Conservation (phyloP, 345 rosid species). For the Firmiana major region DNA sequence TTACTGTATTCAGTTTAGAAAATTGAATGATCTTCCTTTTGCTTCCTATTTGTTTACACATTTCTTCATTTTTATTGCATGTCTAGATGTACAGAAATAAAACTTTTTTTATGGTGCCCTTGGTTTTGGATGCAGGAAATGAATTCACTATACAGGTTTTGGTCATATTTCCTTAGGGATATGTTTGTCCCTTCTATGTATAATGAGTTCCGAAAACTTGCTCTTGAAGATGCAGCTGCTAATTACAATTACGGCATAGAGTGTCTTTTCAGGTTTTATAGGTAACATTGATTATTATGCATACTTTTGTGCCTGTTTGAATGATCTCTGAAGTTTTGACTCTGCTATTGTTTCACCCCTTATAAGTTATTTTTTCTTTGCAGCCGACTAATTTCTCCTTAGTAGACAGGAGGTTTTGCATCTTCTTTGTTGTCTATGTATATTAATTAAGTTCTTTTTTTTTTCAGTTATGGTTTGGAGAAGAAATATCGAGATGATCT, state of each 20-base stretch:
- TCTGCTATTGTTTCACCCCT: not conserved
- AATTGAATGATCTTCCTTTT: not conserved
- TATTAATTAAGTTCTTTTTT: conserved; percentile 6
- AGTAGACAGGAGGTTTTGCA: not conserved
- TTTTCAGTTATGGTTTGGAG: conserved; percentile 89
- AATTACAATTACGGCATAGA: conserved; percentile 83
- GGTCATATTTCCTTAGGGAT: conserved; percentile 96
- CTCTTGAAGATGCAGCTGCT: conserved; percentile 84
- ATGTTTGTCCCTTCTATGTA: conserved; percentile 76
- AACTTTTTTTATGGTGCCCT: not conserved
- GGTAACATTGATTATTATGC: conserved; percentile 41
- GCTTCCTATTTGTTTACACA: not conserved
- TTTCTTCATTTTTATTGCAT: not conserved
- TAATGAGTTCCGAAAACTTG: conserved; percentile 76
- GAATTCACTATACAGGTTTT: conserved; percentile 89
- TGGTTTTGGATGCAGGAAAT: conserved; percentile 68
- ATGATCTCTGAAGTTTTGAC: not conserved
- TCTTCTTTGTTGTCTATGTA: not conserved
- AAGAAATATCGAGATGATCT: conserved; percentile 66
- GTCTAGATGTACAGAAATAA: not conserved
- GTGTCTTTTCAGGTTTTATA: conserved; percentile 96
- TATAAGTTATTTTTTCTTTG: not conserved
- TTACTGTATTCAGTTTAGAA: no score
- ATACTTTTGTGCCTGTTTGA: not conserved
- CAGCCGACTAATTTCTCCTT: not conserved